A percentile compares a stretch with the other conserved stretches of the same genome.
Conservation (phyloP, 495 filamentous ascomycete species). For the Pseudomonodictys pantanalensis region DNA sequence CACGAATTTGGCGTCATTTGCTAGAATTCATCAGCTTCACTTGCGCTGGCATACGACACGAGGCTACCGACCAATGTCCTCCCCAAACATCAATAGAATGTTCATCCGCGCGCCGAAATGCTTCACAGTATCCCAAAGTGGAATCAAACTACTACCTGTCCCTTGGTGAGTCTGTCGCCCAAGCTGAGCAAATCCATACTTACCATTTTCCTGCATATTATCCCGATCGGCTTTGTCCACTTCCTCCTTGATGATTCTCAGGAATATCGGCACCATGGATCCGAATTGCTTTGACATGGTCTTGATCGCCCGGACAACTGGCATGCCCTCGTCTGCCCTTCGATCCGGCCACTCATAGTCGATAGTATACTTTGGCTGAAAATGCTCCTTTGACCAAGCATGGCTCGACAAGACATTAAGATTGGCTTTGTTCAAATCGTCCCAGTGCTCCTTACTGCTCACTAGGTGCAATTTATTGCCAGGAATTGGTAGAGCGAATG, state of each 20-base stretch:
- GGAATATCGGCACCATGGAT: background rate
- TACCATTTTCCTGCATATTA: background rate
- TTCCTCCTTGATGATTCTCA: background rate
- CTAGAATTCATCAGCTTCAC: background rate
- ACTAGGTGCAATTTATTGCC: background rate
- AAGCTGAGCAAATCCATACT: background rate
- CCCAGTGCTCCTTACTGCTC: background rate
- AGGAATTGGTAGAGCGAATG: background rate
- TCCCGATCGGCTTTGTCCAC: background rate
- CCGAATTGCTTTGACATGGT: background rate
- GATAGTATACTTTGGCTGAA: background rate
- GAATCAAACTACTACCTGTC: background rate
- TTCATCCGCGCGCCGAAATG: background rate
- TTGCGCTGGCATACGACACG: background rate
- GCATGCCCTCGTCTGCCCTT: background rate
- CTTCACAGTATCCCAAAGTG: slow-evolving; percentile 1
- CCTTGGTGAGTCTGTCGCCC: background rate
- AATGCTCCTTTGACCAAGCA: slow-evolving; percentile 2
- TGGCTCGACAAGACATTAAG: background rate
- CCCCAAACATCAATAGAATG: background rate
- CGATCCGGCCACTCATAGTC: background rate
- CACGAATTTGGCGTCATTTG: background rate
- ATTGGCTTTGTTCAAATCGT: background rate
- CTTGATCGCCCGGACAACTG: background rate
- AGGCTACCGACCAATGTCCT: background rate